Evolutionary conservation across 345 rosid genomes (phyloP).

Genomic region (Gossypium raimondii): DNA sequence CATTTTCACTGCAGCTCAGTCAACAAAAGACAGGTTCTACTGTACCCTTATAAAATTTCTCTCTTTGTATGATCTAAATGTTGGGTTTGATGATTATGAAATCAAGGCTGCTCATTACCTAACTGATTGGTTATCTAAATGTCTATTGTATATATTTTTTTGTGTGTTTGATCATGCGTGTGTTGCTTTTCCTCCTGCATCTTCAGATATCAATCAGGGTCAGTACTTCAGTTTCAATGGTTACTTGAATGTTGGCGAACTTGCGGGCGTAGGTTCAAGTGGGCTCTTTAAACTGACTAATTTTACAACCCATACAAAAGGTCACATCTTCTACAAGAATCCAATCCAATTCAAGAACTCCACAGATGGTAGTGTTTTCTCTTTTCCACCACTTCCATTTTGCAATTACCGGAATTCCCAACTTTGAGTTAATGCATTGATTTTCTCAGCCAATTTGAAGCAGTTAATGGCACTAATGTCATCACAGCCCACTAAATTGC

Average conservation of each 20-base stretch:
- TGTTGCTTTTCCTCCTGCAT: slow-evolving; percentile 1
- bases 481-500: too few relatives aligned
- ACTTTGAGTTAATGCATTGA: not conserved
- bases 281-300: slow-evolving; percentile 54
- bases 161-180: not conserved
- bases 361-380: not conserved
- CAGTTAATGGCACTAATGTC: too few relatives aligned
- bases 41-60: too few relatives aligned
- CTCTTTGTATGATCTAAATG: too few relatives aligned
- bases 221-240: slow-evolving; percentile 37
- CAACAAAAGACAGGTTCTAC: too few relatives aligned
- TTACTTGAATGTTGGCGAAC: slow-evolving; percentile 32
- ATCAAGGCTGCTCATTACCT: too few relatives aligned
- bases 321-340: slow-evolving; percentile 38
- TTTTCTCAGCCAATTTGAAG: too few relatives aligned
- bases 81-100: too few relatives aligned
- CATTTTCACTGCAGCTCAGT: too few relatives aligned
- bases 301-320: slow-evolving; percentile 27
- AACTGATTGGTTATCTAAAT: too few relatives aligned
- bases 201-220: slow-evolving; percentile 19
- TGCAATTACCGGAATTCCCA: not conserved
- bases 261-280: slow-evolving; percentile 32
- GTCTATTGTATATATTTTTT: too few relatives aligned
- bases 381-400: slow-evolving; percentile 22
- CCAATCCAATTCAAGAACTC: slow-evolving; percentile 24